Evolutionary conservation across 1,139 yeast species (phyloP).

Genomic region (Geotrichum citri-aurantii): DNA sequence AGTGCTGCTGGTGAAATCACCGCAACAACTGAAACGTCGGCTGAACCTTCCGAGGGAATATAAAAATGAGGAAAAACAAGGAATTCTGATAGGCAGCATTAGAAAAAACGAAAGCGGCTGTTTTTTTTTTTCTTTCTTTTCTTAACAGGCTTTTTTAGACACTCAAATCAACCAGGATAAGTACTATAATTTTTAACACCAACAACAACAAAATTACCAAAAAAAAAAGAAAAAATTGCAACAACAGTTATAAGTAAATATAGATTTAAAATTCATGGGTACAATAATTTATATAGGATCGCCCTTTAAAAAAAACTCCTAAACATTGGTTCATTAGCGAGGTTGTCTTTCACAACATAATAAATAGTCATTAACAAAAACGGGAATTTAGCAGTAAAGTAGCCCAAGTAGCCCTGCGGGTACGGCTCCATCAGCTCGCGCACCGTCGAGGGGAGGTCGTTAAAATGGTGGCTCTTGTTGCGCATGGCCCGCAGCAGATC

Average conservation of each 20-base stretch:
- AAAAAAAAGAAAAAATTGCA: not conserved
- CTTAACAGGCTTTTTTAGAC: too few species aligned
- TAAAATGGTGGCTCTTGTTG: slow-evolving; percentile 88
- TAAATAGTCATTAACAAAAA: slow-evolving; percentile 70
- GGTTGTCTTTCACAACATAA: slow-evolving; percentile 51
- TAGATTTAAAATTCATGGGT: not conserved
- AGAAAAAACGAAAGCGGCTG: too few species aligned
- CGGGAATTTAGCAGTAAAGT: slow-evolving; percentile 73
- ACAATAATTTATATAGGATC: not conserved
- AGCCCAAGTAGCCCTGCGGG: slow-evolving; percentile 77
- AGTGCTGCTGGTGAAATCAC: not conserved
- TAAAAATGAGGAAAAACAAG: not conserved
- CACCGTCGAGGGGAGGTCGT: slow-evolving; percentile 70
- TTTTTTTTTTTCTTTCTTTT: too few species aligned
- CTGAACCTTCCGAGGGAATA: not conserved
- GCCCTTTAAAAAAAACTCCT: slow-evolving; percentile 42
- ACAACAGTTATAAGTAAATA: not conserved
- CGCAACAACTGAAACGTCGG: not conserved
- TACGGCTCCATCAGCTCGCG: slow-evolving; percentile 60
- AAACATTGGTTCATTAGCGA: slow-evolving; percentile 58
- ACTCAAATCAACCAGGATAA: too few species aligned
- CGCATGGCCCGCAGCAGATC: slow-evolving; percentile 85
- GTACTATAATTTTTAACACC: too few species aligned
- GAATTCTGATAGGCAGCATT: not conserved
- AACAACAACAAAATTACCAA: not conserved